Percentiles rank a stretch among this genome's conserved stretches.
These are phyloP conservation scores for Allomyces arbusculus DNA, from an alignment of 192 early-diverging fungal species.

Conservation along the genomic window DNA sequence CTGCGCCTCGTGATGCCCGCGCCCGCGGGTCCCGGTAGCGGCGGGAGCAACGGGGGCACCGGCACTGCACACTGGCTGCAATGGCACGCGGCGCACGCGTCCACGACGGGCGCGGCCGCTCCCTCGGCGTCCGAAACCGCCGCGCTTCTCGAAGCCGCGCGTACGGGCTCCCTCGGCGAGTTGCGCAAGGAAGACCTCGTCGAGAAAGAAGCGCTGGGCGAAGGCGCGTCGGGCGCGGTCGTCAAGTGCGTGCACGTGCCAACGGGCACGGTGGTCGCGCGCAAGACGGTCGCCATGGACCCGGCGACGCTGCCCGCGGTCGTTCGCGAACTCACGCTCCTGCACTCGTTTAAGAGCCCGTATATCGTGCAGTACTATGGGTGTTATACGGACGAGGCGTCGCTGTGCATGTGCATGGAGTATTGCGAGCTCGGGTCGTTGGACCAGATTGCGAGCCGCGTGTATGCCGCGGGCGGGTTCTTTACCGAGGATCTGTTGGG, in stretches of 20 bases:
- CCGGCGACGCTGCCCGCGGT: slow-evolving; percentile 9
- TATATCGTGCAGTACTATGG: slow-evolving; percentile 97
- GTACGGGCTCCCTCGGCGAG: slow-evolving; percentile 11
- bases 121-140: too few species aligned
- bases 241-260: slow-evolving; percentile 63
- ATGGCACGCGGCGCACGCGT: too few species aligned
- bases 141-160: too few species aligned
- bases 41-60: too few species aligned
- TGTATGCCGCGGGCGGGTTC: neutral
- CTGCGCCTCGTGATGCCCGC: too few species aligned
- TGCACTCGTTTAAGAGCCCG: slow-evolving; percentile 83
- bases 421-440: slow-evolving; percentile 72
- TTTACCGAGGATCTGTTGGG: slow-evolving; percentile 21
- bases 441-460: neutral
- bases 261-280: slow-evolving; percentile 79
- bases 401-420: slow-evolving; percentile 92
- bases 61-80: too few species aligned
- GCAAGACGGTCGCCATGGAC: slow-evolving; percentile 29
- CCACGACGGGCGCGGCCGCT: too few species aligned
- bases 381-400: slow-evolving; percentile 57
- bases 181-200: slow-evolving; percentile 63
- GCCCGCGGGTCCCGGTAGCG: too few species aligned
- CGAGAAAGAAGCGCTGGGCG: slow-evolving; percentile 58
- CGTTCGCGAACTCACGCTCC: slow-evolving; percentile 80
- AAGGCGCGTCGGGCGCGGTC: slow-evolving; percentile 85